Evolutionary conservation across 768 basidiomycete species (phyloP).

Genomic region (Ephemerocybe angulata): DNA sequence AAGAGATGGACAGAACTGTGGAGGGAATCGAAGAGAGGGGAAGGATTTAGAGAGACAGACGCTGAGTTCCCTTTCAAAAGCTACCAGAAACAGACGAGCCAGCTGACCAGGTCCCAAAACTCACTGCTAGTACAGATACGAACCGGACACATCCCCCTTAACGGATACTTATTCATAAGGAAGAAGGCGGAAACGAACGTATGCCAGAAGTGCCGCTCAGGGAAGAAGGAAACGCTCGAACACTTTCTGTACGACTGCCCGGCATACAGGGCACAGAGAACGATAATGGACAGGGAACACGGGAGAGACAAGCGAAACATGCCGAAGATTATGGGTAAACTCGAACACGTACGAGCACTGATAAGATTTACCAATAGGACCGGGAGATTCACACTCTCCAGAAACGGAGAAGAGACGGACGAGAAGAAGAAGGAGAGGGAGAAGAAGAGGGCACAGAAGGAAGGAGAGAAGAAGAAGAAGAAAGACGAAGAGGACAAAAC

Average conservation of each 20-base stretch:
- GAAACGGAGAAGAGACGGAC: too few relatives aligned
- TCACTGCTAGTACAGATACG: constrained; percentile 23
- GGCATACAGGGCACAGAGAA: background rate
- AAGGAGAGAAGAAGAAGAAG: background rate
- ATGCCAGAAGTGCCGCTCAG: background rate
- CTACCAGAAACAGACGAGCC: constrained; percentile 5
- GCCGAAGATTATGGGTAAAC: background rate
- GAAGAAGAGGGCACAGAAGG: too few relatives aligned
- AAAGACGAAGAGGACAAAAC: too few relatives aligned
- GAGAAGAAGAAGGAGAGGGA: too few relatives aligned
- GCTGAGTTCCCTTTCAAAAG: constrained; percentile 11
- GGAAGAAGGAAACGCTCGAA: constrained; percentile 4
- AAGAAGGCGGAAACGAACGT: background rate
- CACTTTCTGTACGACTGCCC: constrained; percentile 4
- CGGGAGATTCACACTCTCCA: too few relatives aligned
- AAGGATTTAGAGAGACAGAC: constrained; percentile 8
- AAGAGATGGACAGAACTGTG: constrained; percentile 6
- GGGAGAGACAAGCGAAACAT: constrained; percentile 1
- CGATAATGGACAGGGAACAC: background rate
- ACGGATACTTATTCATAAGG: constrained; percentile 10
- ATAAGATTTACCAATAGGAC: too few relatives aligned
- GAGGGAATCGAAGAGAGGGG: constrained; percentile 6
- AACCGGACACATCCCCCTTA: constrained; percentile 25
- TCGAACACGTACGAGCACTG: too few relatives aligned
- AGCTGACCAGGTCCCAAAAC: constrained; percentile 3